Base-by-base conservation (phyloP, 1,284 basidiomycete genomes). In the Cryptococcus hybrid region DNA sequence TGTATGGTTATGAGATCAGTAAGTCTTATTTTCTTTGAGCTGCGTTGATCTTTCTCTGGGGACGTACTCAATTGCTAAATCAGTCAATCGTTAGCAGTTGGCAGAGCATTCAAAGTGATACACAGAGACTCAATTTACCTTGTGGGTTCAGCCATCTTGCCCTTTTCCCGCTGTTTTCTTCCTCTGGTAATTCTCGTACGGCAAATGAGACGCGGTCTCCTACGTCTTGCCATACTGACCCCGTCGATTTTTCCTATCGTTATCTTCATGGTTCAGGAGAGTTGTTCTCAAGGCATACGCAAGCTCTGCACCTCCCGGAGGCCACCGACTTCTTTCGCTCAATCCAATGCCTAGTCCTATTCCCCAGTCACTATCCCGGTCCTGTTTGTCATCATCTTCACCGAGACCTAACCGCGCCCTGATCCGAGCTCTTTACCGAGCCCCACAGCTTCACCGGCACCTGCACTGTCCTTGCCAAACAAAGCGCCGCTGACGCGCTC, bases 191-290 rank as follows among this genome's bases (percentile, higher is more conserved):
- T 70, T 89, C 87, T 37, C 85, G 82, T 54, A 92, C 85, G 1
- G 89, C 88, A 68, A 92, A 93, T 1, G 89, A 89, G 34, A 93
- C 79, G 61, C 88, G 82, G 78, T 83, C 86, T 65, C 89, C 88
- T 7, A 88, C 86, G 62, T 88, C 88, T 18, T 82, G 80, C 73
- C 73, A 73, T 0, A 75, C 74, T 46, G 83, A 63, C 11, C 67
- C 67, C 7, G 59, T 58, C 44, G 55, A 53, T 24, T 34, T 35
- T 18, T 54, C 45, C 8, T 45, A 38, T 59, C 55, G 34, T 55
- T 56, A 18, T 51, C 50, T 9, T 63, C 61, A 47, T 68, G 67
- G 51, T 68, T 72, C 52, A 73, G 45, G 58, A 75, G 52, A 15
- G 72, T 75, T 34, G 73, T 69, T 45, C 90, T 79, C 45, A 94